Evolutionary conservation across 441 rosid genomes (phyloP), one percentile per base, ranked within the genome.

Genomic region (Populus tomentosa): DNA sequence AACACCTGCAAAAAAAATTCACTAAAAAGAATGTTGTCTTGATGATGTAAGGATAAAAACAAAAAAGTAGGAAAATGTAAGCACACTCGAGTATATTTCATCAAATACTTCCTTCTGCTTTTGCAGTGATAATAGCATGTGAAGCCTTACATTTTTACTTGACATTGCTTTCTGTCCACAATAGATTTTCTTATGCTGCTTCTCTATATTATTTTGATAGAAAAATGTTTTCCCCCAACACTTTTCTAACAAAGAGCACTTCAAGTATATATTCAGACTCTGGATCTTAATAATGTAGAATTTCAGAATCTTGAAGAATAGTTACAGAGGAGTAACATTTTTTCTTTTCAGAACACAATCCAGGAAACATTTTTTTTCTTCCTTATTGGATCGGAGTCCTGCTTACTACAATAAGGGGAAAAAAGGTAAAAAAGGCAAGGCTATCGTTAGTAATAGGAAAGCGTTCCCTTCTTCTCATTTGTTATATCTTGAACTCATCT

Each of bases 1-100:
- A 91, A 92, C 71, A 92, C 91, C 98, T 95, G 91, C 87, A 75
- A 30, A 9, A 5, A 11, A 30, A 46, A 10, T 64, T 16, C 13
- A 42, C 14, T 0, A 38, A 63, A 16, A 65, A 65, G 9, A 36
- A 5, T 28, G 6, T 46, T 7, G 7, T 59, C 16, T 13, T 36
- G 24, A 3, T 10, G 21, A 69, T 26, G 30, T 5, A 36, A 16
- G 2, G 32, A 8, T 9, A 4, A 56, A 36, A 23, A 69, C 0
- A 1, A 18, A 74, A 65, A 14, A 9, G 14, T 28, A 67, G 13
- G 67, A 18, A 35, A 63, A 20, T 16, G 1, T 9, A 35, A 13
- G 16, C 35, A n/a, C 11, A 11, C 20, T 13, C 21, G 36, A 35
- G 6, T 53, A 18, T 53, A 16, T 16, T 6, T 53, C 61, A 18